Percentiles rank a stretch among this genome's conserved stretches.
These are phyloP conservation scores for Magnusiomyces tetraspermus DNA, from an alignment of 1,139 yeast genomes.

Conservation along the genomic window DNA sequence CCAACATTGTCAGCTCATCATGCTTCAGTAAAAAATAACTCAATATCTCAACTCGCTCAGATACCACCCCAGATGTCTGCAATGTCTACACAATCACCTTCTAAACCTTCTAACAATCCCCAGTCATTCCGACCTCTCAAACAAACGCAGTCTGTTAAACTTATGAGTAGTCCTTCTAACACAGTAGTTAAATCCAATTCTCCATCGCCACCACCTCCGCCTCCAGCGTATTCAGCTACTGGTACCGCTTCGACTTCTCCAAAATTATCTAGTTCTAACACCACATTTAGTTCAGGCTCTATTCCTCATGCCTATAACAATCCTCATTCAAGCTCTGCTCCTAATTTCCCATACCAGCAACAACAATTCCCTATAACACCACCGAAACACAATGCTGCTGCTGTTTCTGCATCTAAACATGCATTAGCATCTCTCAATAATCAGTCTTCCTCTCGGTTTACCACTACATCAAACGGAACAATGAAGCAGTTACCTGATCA, in stretches of 20 bases:
- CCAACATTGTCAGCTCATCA: no score
- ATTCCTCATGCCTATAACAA: not conserved
- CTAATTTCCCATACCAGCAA: not conserved
- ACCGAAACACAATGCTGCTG: constrained; percentile 2
- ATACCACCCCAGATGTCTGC: no score
- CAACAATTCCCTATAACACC: constrained; percentile 1
- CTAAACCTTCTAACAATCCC: no score
- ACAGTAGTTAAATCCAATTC: not conserved
- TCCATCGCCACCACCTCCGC: not conserved
- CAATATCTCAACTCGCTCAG: no score
- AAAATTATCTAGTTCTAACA: not conserved
- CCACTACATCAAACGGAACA: not conserved
- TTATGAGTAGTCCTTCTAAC: not conserved
- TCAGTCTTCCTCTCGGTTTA: not conserved
- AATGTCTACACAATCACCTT: no score
- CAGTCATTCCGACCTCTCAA: not conserved
- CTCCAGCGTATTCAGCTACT: not conserved
- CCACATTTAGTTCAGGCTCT: not conserved
- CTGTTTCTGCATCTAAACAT: constrained; percentile 1
- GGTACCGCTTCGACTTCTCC: not conserved
- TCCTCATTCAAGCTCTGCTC: not conserved
- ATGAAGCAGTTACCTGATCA: not conserved
- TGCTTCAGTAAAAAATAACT: no score
- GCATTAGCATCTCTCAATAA: not conserved
- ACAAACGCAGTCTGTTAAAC: not conserved